Evolutionary conservation across 345 rosid genomes (phyloP), one percentile per base, ranked within the genome.

Genomic region (Gossypium sturtianum): DNA sequence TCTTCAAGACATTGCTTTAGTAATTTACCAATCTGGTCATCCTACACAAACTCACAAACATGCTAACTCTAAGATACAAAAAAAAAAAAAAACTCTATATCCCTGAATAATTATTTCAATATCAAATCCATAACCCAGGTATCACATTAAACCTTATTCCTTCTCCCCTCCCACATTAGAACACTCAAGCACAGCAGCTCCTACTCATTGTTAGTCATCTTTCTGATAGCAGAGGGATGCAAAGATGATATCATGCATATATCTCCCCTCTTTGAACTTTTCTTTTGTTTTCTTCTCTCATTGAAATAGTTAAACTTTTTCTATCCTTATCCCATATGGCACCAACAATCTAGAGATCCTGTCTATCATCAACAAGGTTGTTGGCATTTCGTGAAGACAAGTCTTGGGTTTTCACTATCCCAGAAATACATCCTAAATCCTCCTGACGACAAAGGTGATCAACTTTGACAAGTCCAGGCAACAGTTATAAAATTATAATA

Each of bases 341-440:
- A 66, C 34, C 34, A 66, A 66, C 38, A 47, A 66, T 47, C 38
- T 47, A 66, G 71, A 66, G 38, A 66, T 22, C 71, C 17, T 22
- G n/a, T 47, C 2, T 22, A 29, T 45, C 23, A 34, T 27, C 71
- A 66, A 66, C 71, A 66, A 66, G 4, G 38, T 66, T 13, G 71
- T 66, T 22, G 56, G 38, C 19, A 66, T 12, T 34, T 54, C 54
- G 52, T 15, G 43, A 48, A 66, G 22, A 68, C 58, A 49, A 16
- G 43, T 54, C 41, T 68, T 8, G 8, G 43, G 38, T 15, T 67
- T 68, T 49, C 58, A 49, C 58, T 15, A 15, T 48, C 43, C 4
- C 58, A 49, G 9, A 49, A 22, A 67, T 67, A 49, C 58, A 69
- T 25, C 72, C 59, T 23, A 69, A 69, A 29, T 51, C 59, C 16